Evolutionary conservation across 345 rosid species (phyloP).

Genomic region (Pistacia vera): DNA sequence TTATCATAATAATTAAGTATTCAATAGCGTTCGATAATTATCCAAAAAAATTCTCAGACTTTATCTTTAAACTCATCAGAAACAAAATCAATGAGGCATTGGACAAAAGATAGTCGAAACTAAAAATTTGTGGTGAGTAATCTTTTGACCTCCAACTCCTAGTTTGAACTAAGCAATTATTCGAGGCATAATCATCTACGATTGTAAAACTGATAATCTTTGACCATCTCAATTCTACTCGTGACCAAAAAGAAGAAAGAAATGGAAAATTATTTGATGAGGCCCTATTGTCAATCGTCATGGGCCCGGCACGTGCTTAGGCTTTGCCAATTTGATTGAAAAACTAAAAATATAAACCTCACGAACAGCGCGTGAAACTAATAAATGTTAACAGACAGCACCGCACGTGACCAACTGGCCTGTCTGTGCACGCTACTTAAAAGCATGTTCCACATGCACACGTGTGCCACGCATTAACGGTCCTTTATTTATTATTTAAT

Average conservation of each 20-base stretch:
- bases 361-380: slow-evolving; percentile 20
- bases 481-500: neutral
- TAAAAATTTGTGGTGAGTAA: neutral
- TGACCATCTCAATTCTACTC: neutral
- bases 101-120: no score
- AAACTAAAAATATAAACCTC: neutral
- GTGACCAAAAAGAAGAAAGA: slow-evolving; percentile 1
- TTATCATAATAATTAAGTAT: no score
- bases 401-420: slow-evolving; percentile 46
- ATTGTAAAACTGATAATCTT: neutral
- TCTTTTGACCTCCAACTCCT: neutral
- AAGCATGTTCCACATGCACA: slow-evolving; percentile 24
- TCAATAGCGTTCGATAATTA: no score
- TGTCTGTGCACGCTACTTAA: slow-evolving; percentile 18
- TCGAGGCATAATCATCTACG: neutral
- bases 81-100: no score
- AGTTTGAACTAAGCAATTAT: slow-evolving; percentile 1
- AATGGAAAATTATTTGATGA: neutral
- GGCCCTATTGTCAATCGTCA: neutral
- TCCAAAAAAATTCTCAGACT: no score
- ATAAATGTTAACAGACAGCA: slow-evolving; percentile 20
- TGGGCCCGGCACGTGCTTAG: slow-evolving; percentile 25
- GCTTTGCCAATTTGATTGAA: slow-evolving; percentile 1
- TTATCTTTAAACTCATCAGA: no score
- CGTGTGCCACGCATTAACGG: slow-evolving; percentile 18